phyloP scores from a whole-genome alignment of 2,329 filamentous ascomycete genomes.

The Ilyonectria mors-panacis region DNA sequence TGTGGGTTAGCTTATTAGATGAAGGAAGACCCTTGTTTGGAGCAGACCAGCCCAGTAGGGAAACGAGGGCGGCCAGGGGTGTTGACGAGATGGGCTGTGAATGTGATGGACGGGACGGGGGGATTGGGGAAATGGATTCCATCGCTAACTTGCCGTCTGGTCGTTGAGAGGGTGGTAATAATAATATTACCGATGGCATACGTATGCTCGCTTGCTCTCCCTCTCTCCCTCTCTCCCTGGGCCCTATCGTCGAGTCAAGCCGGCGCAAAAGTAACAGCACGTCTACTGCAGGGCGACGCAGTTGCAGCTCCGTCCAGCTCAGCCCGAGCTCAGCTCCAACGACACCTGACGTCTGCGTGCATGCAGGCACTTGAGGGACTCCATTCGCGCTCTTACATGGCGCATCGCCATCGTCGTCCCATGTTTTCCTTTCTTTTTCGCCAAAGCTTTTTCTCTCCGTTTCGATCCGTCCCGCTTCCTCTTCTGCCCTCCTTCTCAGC shows the following conservation, averaged over 20 bases:
- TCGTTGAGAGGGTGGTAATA: background rate
- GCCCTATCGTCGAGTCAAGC: background rate
- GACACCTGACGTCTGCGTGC: background rate
- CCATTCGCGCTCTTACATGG: conserved; percentile 1
- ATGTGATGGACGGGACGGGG: conserved; percentile 10
- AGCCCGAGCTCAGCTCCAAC: background rate
- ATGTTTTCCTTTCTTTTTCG: conserved; percentile 16
- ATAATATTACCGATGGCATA: background rate
- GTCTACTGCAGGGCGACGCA: background rate
- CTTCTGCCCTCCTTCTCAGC: conserved; percentile 4
- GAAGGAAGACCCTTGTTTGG: background rate
- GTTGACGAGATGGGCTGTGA: conserved; percentile 15
- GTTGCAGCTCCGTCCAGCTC: background rate
- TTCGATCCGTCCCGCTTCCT: conserved; percentile 7
- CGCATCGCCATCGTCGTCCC: conserved; percentile 1
- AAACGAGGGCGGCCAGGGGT: conserved; percentile 18
- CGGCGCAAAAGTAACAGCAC: background rate
- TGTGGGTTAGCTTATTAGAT: conserved; percentile 10
- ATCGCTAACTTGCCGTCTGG: background rate
- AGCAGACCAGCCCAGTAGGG: conserved; percentile 12
- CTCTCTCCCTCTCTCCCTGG: background rate
- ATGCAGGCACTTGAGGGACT: conserved; percentile 1
- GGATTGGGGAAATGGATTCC: background rate
- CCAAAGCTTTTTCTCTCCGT: conserved; percentile 5
- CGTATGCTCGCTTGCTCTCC: background rate